Base-by-base conservation (phyloP, 2,329 filamentous ascomycete species). In the Aspergillus caelatus region DNA sequence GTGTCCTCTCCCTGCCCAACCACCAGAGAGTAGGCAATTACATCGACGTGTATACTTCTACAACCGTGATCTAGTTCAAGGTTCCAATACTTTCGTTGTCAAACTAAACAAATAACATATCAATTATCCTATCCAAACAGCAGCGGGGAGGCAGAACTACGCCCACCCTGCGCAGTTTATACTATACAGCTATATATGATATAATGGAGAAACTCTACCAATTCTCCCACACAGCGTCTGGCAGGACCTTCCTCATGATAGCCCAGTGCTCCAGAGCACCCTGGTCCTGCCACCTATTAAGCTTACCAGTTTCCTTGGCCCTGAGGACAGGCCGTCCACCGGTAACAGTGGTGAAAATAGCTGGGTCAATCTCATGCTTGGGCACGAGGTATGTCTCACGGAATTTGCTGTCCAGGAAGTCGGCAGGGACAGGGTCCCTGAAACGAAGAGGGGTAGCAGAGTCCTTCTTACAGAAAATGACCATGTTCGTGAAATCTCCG, bases 401-500 rank as follows among this genome's bases (percentile, higher is more conserved):
- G 14, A 91, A 88, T 48, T 87, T 82, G 75, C 91, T 96, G 43
- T 86, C 85, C 39, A 97, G 80, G 71, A 86, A 89, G 74, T 99
- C 95, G 2, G 81, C 80, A 8, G 84, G 77, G 0, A 78, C 81
- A 0, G 93, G 86, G 19, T 82, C 72, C 14, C 94, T 86, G 81
- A 98, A 98, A 0, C 74, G 80, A 43, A 93, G 79, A 0, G 81
- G 79, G 8, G 67, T 69, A 28, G 70, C 68, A 30, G 80, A 75
- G 12, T 80, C 82, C 79, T 93, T 94, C 63, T 87, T 89, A 83
- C 95, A 99, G 81, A 97, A 97, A 64, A 98, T 88, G 54, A 98
- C 91, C 86, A 98, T 93, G 81, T 99, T 99, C 75, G 93, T 92
- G 77, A 98, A 97, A 74, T 97, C 92, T 41, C 82, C 81, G 26